Evolutionary conservation across 2,329 filamentous ascomycete species (phyloP).

Genomic region (Tympanopsis confertula): DNA sequence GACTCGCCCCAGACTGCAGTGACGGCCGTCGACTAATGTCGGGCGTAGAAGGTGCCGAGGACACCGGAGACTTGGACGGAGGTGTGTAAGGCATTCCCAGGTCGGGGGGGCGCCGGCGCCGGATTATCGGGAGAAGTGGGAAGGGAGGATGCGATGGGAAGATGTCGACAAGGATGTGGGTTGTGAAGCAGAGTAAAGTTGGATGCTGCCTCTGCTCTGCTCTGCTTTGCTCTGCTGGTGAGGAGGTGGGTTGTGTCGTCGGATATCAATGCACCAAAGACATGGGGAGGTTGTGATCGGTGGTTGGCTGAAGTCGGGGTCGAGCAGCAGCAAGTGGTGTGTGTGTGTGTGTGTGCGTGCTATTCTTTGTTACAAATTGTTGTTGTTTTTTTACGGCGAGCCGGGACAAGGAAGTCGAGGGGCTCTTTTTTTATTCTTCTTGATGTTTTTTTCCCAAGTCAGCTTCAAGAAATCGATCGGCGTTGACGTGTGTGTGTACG

Average conservation of each 20-base stretch:
- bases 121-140: conserved; percentile 9
- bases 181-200: too few relatives aligned
- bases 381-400: too few relatives aligned
- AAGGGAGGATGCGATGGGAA: conserved; percentile 8
- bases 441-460: neutral
- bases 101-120: conserved; percentile 8
- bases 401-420: neutral
- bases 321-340: neutral
- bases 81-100: conserved; percentile 79
- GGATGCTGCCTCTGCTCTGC: too few relatives aligned
- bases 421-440: neutral
- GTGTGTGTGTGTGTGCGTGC: too few relatives aligned
- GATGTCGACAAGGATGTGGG: conserved; percentile 1
- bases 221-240: too few relatives aligned
- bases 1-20: conserved; percentile 30
- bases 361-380: too few relatives aligned
- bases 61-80: conserved; percentile 55
- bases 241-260: neutral
- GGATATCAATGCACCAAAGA: neutral
- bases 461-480: too few relatives aligned
- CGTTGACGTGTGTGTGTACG: too few relatives aligned
- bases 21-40: conserved; percentile 46
- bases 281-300: neutral
- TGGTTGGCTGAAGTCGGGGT: neutral
- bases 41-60: conserved; percentile 44